phyloP scores from a whole-genome alignment of 2,329 filamentous ascomycete species.

The Cercospora zeina region DNA sequence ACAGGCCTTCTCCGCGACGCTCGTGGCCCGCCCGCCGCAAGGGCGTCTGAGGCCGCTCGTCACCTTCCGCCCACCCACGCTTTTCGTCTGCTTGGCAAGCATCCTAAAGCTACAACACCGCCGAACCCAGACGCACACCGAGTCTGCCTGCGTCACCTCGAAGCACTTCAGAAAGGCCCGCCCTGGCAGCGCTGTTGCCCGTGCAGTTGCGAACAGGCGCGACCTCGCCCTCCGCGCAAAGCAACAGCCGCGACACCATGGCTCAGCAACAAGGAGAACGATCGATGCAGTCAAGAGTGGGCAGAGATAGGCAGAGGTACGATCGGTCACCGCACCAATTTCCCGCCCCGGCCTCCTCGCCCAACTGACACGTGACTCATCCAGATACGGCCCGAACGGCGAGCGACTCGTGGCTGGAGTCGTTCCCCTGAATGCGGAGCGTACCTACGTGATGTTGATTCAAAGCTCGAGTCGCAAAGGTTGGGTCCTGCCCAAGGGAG shows the following conservation, averaged over 20 bases:
- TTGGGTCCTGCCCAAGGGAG: slow-evolving; percentile 97
- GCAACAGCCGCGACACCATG: slow-evolving; percentile 39
- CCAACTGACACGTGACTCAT: slow-evolving; percentile 30
- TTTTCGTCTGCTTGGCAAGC: slow-evolving; percentile 24
- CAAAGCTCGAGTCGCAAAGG: slow-evolving; percentile 87
- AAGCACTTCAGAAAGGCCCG: not conserved
- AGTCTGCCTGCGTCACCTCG: not conserved
- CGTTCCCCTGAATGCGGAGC: slow-evolving; percentile 83
- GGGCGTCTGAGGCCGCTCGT: slow-evolving; percentile 49
- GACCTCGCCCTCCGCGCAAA: not conserved
- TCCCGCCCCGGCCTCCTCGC: not conserved
- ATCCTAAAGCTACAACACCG: slow-evolving; percentile 3
- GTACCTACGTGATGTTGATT: slow-evolving; percentile 85
- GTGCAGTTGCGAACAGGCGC: not conserved
- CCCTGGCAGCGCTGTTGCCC: not conserved
- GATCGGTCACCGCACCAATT: not conserved
- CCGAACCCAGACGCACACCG: not conserved
- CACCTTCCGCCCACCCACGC: slow-evolving; percentile 18
- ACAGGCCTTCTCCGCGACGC: slow-evolving; percentile 42
- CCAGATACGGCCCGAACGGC: slow-evolving; percentile 85
- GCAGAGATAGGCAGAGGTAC: slow-evolving; percentile 71
- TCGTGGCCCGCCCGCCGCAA: slow-evolving; percentile 52
- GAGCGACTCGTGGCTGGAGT: slow-evolving; percentile 94
- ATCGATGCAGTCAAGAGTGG: slow-evolving; percentile 67
- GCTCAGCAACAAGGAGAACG: slow-evolving; percentile 46